Evolutionary conservation across 768 basidiomycete genomes (phyloP).

Genomic region (Inosperma sp.): DNA sequence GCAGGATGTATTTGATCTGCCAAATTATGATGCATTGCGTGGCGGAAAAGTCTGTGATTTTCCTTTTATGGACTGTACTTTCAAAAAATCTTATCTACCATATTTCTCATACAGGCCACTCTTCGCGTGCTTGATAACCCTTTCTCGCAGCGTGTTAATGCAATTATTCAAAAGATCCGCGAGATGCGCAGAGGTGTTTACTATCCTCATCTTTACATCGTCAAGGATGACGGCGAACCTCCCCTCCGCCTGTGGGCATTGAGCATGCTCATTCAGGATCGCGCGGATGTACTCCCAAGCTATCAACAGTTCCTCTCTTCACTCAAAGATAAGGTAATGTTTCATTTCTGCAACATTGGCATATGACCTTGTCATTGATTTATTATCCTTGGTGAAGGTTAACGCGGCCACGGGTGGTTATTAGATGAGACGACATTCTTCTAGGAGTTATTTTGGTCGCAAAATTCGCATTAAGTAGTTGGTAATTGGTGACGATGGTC

Average conservation of each 20-base stretch:
- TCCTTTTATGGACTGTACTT: not conserved
- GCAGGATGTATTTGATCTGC: constrained; percentile 90
- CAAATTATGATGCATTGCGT: constrained; percentile 80
- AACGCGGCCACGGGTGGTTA: not conserved
- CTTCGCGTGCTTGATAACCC: constrained; percentile 88
- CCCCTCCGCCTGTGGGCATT: constrained; percentile 94
- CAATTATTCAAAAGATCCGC: constrained; percentile 88
- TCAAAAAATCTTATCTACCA: not conserved
- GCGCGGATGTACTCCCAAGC: constrained; percentile 90
- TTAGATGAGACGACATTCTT: not conserved
- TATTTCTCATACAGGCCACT: constrained; percentile 54
- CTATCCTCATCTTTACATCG: constrained; percentile 89
- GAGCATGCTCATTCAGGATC: constrained; percentile 90
- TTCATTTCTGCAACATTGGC: not conserved
- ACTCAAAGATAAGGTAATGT: constrained; percentile 83
- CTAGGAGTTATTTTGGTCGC: too few species aligned
- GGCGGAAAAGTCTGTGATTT: constrained; percentile 76
- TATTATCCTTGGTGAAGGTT: not conserved
- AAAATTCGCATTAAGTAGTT: too few species aligned
- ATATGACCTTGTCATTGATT: not conserved
- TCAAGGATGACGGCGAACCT: constrained; percentile 98
- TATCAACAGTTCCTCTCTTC: constrained; percentile 92
- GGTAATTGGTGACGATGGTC: too few species aligned
- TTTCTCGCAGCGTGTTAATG: constrained; percentile 94
- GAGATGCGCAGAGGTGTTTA: constrained; percentile 93